Conservation (phyloP, 345 rosid species). For the Anastatica hierochuntica region DNA sequence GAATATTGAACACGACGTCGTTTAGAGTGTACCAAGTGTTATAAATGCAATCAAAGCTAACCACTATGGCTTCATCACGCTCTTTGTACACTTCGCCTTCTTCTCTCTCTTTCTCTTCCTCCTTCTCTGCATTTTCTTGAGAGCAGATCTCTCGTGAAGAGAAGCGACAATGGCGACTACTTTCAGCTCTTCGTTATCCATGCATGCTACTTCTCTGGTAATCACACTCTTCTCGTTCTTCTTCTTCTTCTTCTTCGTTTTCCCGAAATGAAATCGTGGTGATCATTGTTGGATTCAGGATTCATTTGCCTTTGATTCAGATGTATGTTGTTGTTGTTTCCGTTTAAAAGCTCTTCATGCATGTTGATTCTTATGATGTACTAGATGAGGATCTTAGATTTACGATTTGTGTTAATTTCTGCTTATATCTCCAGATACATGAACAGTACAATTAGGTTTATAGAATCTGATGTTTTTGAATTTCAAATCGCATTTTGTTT, state of each 20-base stretch:
- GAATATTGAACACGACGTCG: background rate
- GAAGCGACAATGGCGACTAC: constrained; percentile 37
- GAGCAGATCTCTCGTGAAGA: constrained; percentile 19
- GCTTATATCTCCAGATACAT: no score
- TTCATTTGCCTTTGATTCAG: background rate
- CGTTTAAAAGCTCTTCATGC: background rate
- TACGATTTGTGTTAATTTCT: no score
- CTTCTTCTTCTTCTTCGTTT: no score
- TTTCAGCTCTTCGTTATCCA: no score
- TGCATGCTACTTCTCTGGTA: constrained; percentile 32
- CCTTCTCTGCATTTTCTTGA: no score
- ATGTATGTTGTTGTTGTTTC: background rate
- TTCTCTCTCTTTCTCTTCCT: background rate
- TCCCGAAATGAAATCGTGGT: background rate
- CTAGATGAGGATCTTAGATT: no score
- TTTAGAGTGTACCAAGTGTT: background rate
- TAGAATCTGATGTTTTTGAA: no score
- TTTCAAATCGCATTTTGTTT: background rate
- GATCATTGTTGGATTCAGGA: background rate
- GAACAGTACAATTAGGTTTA: no score
- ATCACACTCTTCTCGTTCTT: no score
- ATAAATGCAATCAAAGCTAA: constrained; percentile 15
- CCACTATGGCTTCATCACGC: constrained; percentile 8
- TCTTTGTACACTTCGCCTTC: constrained; percentile 33
- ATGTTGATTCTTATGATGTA: background rate